Percentiles rank a stretch among this genome's conserved stretches.
These are phyloP conservation scores for Xylaria sp. DNA, from an alignment of 2,329 filamentous ascomycete genomes.

Conservation along the genomic window DNA sequence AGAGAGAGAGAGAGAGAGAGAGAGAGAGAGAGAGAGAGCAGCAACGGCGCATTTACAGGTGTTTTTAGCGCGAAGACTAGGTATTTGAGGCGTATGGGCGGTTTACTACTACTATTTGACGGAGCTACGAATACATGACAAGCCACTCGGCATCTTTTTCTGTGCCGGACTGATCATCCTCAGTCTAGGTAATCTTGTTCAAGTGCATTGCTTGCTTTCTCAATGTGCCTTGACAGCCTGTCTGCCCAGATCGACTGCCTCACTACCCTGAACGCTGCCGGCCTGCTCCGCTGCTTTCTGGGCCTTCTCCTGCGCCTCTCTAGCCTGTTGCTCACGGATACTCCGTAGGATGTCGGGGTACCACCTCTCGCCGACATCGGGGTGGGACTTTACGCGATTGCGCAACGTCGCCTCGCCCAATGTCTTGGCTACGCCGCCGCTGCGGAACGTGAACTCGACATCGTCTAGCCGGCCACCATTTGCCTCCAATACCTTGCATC, in stretches of 20 bases:
- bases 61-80: conserved; percentile 30
- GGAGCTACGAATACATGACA: conserved; percentile 37
- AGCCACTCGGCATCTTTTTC: background rate
- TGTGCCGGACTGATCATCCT: conserved; percentile 6
- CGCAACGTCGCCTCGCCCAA: conserved; percentile 85
- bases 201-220: conserved; percentile 25
- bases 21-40: background rate
- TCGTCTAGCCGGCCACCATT: conserved; percentile 72
- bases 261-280: conserved; percentile 13
- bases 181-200: conserved; percentile 1
- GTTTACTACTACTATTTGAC: conserved; percentile 24
- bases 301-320: conserved; percentile 49
- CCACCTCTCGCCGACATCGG: conserved; percentile 85
- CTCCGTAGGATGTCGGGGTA: conserved; percentile 71
- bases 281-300: conserved; percentile 15
- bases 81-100: conserved; percentile 32
- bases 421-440: conserved; percentile 71
- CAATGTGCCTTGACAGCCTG: conserved; percentile 54
- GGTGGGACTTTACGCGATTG: conserved; percentile 87
- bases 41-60: conserved; percentile 40
- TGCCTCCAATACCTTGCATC: conserved; percentile 65
- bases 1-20: background rate
- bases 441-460: conserved; percentile 87
- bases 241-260: conserved; percentile 29
- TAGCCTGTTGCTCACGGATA: conserved; percentile 68